Evolutionary conservation across 768 basidiomycete genomes (phyloP).

Genomic region (Atractiella rhizophila): DNA sequence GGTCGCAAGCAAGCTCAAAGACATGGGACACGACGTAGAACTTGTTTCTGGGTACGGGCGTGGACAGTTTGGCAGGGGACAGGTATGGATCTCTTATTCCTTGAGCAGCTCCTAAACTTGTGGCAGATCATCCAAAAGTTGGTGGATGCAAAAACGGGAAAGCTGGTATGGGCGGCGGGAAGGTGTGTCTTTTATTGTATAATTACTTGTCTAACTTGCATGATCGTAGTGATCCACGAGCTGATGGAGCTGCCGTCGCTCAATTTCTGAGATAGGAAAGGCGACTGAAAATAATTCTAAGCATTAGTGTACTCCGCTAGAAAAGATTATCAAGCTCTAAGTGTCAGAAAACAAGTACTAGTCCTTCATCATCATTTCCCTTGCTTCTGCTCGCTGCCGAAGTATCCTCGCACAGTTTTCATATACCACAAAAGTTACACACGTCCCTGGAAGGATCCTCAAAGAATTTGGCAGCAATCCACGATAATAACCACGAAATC

Average conservation of each 20-base stretch:
- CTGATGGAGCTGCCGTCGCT: no score
- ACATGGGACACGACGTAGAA: constrained; percentile 69
- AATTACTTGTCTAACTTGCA: no score
- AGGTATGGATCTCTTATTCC: constrained; percentile 1
- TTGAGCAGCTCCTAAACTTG: constrained; percentile 20
- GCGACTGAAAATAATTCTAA: no score
- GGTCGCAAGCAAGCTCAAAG: constrained; percentile 41
- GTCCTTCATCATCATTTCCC: no score
- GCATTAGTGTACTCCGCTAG: no score
- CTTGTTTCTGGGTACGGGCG: constrained; percentile 35
- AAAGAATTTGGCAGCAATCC: constrained; percentile 83
- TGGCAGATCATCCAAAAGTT: constrained; percentile 72
- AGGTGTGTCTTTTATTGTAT: no score
- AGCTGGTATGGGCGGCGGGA: constrained; percentile 78
- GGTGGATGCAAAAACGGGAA: constrained; percentile 34
- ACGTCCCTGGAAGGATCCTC: constrained; percentile 84
- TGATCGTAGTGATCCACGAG: no score
- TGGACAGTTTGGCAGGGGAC: constrained; percentile 20
- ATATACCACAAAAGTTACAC: constrained; percentile 93
- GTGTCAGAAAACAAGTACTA: no score
- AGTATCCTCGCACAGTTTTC: no score
- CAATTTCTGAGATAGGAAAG: no score
- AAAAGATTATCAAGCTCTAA: no score
- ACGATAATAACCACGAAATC: constrained; percentile 67
- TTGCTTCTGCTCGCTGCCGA: no score